Conservation (phyloP, 805 yeast species). For the Metschnikowia bowlesiae region DNA sequence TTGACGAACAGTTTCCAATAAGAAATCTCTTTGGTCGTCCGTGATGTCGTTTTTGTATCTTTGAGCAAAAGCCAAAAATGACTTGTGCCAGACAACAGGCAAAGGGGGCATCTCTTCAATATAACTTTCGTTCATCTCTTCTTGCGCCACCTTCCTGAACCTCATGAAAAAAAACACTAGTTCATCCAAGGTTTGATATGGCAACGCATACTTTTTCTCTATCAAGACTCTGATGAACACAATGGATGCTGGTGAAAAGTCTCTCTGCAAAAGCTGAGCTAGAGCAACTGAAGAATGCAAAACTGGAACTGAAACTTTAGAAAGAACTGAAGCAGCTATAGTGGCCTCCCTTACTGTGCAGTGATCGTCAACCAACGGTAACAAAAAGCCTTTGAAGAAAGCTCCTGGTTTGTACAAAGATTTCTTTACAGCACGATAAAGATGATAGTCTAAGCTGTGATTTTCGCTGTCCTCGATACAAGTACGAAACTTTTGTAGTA, state of each 20-base stretch:
- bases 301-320: conserved; percentile 88
- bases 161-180: conserved; percentile 91
- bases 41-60: conserved; percentile 96
- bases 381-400: conserved; percentile 91
- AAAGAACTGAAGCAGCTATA: conserved; percentile 85
- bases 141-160: conserved; percentile 62
- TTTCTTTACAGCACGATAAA: conserved; percentile 88
- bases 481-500: conserved; percentile 67
- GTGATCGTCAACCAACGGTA: conserved; percentile 84
- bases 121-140: conserved; percentile 31
- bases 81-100: conserved; percentile 98
- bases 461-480: conserved; percentile 70
- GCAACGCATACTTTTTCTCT: conserved; percentile 94
- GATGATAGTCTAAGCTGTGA: conserved; percentile 82
- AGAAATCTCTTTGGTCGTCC: conserved; percentile 95
- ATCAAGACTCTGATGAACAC: conserved; percentile 84
- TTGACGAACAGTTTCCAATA: conserved; percentile 84
- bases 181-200: conserved; percentile 93
- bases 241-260: conserved; percentile 83
- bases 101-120: conserved; percentile 50
- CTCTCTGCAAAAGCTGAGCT: conserved; percentile 72
- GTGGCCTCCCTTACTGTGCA: conserved; percentile 93
- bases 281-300: conserved; percentile 95
- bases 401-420: conserved; percentile 96
- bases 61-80: conserved; percentile 90